Base-by-base conservation (phyloP, 331 rosid genomes). In the Pyracantha coccinea region DNA sequence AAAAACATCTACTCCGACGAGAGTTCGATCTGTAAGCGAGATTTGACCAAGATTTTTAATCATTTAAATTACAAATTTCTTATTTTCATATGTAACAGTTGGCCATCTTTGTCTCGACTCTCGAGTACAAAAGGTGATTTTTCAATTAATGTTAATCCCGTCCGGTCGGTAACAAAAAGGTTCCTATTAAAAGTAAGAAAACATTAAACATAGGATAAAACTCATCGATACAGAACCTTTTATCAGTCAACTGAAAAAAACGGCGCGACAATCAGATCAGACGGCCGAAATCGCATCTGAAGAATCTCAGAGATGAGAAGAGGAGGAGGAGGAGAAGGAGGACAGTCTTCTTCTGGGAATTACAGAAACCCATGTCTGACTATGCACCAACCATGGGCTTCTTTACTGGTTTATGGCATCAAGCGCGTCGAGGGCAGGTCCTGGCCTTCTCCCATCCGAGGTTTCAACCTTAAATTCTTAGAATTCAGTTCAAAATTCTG, bases 341-440 rank as follows among this genome's bases (percentile, higher is more conserved):
- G 29, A 27, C 73, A 74, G 57, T 7, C 55, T 50, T 78, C 68
- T 31, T 45, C 78, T 4, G 93, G 89, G 52, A 89, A 90, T 64
- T 84, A 79, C 21, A 88, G 87, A 63, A 90, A 94, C 76, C 96
- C 99, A 76, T 94, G 97, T 78, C 68, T 92, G 73, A 92, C 97
- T 7, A 89, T 90, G 97, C 97, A 95, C 69, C 99, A 95, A 68
- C 99, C 97, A 1, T 95, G 99, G 97, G 97, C 99, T 78, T 95
- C 99, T 72, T 90, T 95, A 29, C 88, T 95, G 17, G 97, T 95
- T 9, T 74, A 89, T 27, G 99, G 97, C 14, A 92, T 92, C 84
- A 95, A 95, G 75, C 99, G 91, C 77, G 35, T 95, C 69, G 99
- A 95, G 53, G 99, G 97, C 47, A 84, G 99, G 59, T 86, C 97